Evolutionary conservation across 192 early-diverging fungal species (phyloP), one percentile per base, ranked within the genome.

Genomic region (Coemansia sp.): DNA sequence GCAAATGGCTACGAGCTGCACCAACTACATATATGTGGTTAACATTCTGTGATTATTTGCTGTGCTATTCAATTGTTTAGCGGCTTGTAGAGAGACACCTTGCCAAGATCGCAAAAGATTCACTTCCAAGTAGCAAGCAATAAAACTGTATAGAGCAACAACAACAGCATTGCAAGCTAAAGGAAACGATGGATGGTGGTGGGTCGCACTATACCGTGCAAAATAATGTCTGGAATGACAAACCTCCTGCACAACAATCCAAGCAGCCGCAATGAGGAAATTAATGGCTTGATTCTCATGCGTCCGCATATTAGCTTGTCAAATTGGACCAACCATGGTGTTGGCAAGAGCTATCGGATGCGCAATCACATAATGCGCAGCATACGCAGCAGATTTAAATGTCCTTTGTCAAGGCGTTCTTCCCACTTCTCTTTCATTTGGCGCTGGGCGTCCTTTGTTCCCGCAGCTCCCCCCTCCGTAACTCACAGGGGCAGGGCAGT

Each of bases 281-380:
- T 32, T 32, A 32, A 32, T 32, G 32, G 32, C 32, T 32, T 32
- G 32, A 32, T 32, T 32, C 32, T 32, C 32, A 32, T 32, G 32
- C 32, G 32, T 4, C 32, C 32, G 32, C 32, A 32, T 32, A 21
- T 26, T 22, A 54, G 51, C 51, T 21, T 9, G 19, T 54, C 51
- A 54, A 54, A 54, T 26, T 11, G 51, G 21, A 54, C 48, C 51
- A 54, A 26, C 51, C 22, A 54, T 26, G 22, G 18, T 12, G 47
- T 7, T 45, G 43, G 43, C 43, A 45, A 45, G 10, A 45, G 1
- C 13, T 7, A 15, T 45, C 13, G 43, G 43, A 45, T 45, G 43
- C 43, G 8, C 16, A 15, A 18, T 41, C 57, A 41, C 57, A 59
- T 59, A 16, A 59, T 59, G 57, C 57, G 57, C 57, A 59, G 57